Percentiles rank a stretch among this genome's conserved stretches.
These are phyloP conservation scores for Azolla pinnata DNA, from an alignment of 75 land plant species.

Conservation along the genomic window DNA sequence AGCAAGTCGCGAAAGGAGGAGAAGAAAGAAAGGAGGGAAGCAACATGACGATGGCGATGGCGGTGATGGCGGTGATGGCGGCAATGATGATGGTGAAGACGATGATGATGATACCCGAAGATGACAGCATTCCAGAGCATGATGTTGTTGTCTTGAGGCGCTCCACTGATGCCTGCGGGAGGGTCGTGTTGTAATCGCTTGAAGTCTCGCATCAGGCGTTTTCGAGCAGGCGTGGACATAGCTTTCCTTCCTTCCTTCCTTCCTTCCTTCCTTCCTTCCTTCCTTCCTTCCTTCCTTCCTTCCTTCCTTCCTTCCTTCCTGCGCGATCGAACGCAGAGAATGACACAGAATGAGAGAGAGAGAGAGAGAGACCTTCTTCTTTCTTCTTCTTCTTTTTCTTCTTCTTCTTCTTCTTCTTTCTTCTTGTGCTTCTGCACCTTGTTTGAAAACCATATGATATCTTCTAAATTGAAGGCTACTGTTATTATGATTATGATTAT, in stretches of 20 bases:
- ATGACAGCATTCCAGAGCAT: conserved; percentile 92
- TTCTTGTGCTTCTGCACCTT: neutral
- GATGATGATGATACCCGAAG: too few relatives aligned
- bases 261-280: neutral
- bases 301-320: neutral
- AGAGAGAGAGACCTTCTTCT: neutral
- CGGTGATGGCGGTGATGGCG: too few relatives aligned
- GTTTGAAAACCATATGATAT: too few relatives aligned
- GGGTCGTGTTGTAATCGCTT: conserved; percentile 77
- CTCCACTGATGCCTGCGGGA: conserved; percentile 87
- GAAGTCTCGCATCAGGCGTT: conserved; percentile 85
- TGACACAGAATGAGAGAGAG: conserved; percentile 3
- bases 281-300: neutral
- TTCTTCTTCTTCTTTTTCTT: neutral
- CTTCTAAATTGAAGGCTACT: too few relatives aligned
- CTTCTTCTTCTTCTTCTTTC: neutral
- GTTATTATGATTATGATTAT: too few relatives aligned
- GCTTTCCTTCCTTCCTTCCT: conserved; percentile 8
- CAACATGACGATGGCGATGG: too few relatives aligned
- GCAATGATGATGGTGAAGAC: too few relatives aligned
- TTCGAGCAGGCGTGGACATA: conserved; percentile 83
- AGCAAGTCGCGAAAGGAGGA: too few relatives aligned
- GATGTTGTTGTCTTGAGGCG: conserved; percentile 82
- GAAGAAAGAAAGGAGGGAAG: too few relatives aligned
- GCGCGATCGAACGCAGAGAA: too few relatives aligned